Evolutionary conservation across 371 early-diverging fungal genomes (phyloP).

Genomic region (Circinella minor): DNA sequence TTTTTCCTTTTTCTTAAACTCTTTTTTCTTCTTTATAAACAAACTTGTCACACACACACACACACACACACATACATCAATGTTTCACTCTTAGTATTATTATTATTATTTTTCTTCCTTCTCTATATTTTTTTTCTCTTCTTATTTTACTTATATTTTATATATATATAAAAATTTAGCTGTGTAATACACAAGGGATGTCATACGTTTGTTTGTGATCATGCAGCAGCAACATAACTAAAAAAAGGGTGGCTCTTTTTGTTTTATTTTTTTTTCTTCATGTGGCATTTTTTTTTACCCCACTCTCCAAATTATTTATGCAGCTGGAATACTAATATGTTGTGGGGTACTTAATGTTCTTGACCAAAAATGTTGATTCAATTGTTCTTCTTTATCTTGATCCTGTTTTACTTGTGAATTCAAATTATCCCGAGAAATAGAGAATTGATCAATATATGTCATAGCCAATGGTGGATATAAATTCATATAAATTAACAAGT

Average conservation of each 20-base stretch:
- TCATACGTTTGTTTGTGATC: background rate
- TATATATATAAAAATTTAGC: conserved; percentile 5
- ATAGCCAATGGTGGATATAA: conserved; percentile 15
- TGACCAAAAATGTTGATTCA: background rate
- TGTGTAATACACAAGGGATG: background rate
- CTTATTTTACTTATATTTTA: background rate
- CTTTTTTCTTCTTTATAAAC: background rate
- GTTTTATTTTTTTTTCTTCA: background rate
- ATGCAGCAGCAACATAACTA: background rate
- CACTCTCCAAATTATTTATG: background rate
- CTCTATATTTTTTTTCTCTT: background rate
- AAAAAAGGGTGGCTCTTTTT: background rate
- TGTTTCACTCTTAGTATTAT: background rate
- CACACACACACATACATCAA: background rate
- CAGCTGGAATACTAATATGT: background rate
- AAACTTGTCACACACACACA: background rate
- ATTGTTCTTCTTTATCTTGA: background rate
- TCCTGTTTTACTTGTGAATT: background rate
- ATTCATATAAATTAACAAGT: conserved; percentile 16
- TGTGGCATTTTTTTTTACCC: background rate
- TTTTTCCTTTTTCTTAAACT: background rate
- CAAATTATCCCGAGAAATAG: background rate
- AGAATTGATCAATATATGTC: background rate
- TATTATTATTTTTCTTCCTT: background rate
- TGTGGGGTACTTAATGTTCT: background rate